phyloP scores from a whole-genome alignment of 2,329 filamentous ascomycete species.

The Hypoxylon sp. region DNA sequence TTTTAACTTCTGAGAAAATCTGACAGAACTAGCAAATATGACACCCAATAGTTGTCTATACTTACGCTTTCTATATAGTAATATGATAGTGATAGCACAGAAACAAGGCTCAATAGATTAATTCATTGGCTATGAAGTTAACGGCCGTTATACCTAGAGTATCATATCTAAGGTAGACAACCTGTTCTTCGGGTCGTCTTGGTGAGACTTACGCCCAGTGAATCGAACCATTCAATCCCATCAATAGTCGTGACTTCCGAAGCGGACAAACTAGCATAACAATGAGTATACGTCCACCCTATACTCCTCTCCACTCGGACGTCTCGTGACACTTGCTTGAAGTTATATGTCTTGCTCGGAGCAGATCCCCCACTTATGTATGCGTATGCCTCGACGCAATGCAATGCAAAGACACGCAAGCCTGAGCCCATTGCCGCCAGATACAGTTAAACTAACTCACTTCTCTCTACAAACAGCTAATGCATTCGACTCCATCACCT shows the following conservation, averaged over 20 bases:
- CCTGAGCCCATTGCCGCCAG: not conserved
- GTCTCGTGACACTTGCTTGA: constrained; percentile 8
- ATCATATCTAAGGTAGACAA: too few relatives aligned
- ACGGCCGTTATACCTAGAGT: not conserved
- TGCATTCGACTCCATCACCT: constrained; percentile 43
- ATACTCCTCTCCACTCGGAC: not conserved
- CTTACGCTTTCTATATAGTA: too few relatives aligned
- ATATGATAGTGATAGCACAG: not conserved
- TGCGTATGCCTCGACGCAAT: not conserved
- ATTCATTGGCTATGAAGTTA: not conserved
- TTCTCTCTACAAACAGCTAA: constrained; percentile 1
- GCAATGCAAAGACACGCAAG: not conserved
- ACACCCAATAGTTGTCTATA: too few relatives aligned
- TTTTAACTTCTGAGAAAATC: not conserved
- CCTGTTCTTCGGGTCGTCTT: constrained; percentile 8
- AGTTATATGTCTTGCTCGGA: constrained; percentile 1
- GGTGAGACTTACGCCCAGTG: not conserved
- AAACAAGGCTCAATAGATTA: not conserved
- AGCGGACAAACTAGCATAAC: not conserved
- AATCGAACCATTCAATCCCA: constrained; percentile 4
- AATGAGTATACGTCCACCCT: constrained; percentile 14
- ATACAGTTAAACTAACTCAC: not conserved
- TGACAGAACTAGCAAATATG: not conserved
- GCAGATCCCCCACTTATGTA: constrained; percentile 4
- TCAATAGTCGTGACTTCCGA: not conserved